phyloP scores from a whole-genome alignment of 129 eudicot species.

The Lactuca sativa region DNA sequence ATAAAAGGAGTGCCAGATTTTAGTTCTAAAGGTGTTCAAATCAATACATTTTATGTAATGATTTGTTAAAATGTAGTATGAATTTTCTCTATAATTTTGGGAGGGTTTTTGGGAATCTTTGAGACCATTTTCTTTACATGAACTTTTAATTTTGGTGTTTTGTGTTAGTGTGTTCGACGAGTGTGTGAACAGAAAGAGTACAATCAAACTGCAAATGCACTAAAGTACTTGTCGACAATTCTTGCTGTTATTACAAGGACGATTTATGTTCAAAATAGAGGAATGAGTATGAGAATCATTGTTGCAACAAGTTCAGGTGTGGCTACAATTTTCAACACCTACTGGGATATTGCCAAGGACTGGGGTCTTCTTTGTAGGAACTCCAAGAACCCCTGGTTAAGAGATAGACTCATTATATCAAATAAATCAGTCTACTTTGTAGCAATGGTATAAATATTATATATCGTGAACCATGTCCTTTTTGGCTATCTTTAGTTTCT shows the following conservation, averaged over 20 bases:
- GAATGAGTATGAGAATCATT: constrained; percentile 28
- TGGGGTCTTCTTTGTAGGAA: constrained; percentile 41
- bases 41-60: no score
- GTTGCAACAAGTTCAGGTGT: constrained; percentile 37
- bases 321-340: constrained; percentile 31
- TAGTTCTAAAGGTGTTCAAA: no score
- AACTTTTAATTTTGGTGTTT: no score
- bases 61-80: no score
- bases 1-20: no score
- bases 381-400: constrained; percentile 44
- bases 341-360: constrained; percentile 42
- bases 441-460: constrained; percentile 33
- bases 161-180: constrained; percentile 38
- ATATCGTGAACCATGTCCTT: neutral
- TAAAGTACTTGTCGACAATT: constrained; percentile 45
- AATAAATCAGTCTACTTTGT: constrained; percentile 35
- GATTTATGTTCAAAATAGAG: constrained; percentile 30
- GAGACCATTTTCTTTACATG: neutral
- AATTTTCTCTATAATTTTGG: neutral
- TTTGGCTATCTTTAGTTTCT: neutral
- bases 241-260: constrained; percentile 45
- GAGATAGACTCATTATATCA: constrained; percentile 39
- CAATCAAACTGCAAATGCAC: constrained; percentile 31
- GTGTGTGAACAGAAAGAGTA: constrained; percentile 30
- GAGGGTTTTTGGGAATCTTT: neutral